Evolutionary conservation across 306 rosid species (phyloP), one percentile per base, ranked within the genome.

Genomic region (Abrus precatorius): DNA sequence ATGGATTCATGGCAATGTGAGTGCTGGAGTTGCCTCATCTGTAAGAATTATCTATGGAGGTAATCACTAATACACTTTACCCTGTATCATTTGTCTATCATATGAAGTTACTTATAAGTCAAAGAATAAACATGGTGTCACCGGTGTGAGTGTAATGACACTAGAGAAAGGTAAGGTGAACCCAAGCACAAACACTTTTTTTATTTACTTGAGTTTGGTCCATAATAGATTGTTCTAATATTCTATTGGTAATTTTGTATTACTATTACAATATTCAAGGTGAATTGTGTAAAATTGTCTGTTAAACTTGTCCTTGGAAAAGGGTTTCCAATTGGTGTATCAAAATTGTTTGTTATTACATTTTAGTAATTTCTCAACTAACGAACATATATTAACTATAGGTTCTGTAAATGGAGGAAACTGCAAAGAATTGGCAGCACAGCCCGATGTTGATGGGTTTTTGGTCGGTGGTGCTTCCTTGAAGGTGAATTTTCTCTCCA

Each of bases 401-500:
- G 98, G 99, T 69, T 95, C 97, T 65, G 99, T 92, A 68, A 95
- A 89, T 74, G 99, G 97, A 76, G 95, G 88, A 76, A 95, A 95
- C 86, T 54, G 90, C 91, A 90, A 85, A 67, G 99, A 95, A 79
- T 70, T 95, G 87, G 97, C 97, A 69, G 77, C 76, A 36, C 95
- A 93, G 84, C 90, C 90, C 27, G 99, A 95, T 73, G 71, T 95
- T 69, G 99, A 95, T 85, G 99, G 97, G 54, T 95, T 95, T 90
- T 87, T 95, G 87, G 97, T 93, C 62, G 99, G 99, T 3, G 97
- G 97, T 86, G 97, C 97, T 89, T 95, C 97, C 59, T 86, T 92
- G 43, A 90, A 92, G 97, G 96, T 92, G 61, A 50, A 1, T 1
- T 13, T 52, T 36, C 10, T 48, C 44, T 41, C 75, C 60, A 49